Evolutionary conservation across 805 yeast species (phyloP).

Genomic region (Candida lessepsii): DNA sequence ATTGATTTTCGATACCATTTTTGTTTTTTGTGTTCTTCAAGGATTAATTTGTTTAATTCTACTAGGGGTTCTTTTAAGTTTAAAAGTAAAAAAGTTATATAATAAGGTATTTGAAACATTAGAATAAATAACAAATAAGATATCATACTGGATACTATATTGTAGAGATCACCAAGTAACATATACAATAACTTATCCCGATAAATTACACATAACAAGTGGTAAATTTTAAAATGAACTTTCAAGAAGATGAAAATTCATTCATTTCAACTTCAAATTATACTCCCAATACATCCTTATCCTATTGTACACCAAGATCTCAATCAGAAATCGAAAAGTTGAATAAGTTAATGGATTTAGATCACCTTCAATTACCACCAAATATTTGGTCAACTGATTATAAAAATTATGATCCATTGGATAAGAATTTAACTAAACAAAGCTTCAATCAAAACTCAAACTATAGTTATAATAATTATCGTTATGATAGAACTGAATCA

Average conservation of each 20-base stretch:
- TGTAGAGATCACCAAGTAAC: no score
- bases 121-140: no score
- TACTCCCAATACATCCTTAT: conserved; percentile 5
- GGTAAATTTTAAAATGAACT: not conserved
- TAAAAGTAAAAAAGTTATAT: no score
- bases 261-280: not conserved
- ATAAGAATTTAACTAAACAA: not conserved
- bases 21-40: no score
- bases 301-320: conserved; percentile 21
- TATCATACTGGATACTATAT: no score
- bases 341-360: conserved; percentile 1
- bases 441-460: not conserved
- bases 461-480: not conserved
- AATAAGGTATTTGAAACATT: no score
- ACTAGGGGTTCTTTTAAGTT: no score
- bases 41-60: no score
- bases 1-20: conserved; percentile 1
- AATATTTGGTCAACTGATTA: conserved; percentile 22
- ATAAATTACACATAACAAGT: not conserved
- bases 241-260: not conserved
- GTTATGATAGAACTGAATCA: not conserved
- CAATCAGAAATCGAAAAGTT: conserved; percentile 16
- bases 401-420: conserved; percentile 4
- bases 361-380: conserved; percentile 6
- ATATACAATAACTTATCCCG: not conserved